These are phyloP conservation scores for Suillus weaverae DNA, from an alignment of 768 basidiomycete genomes.

Conservation along the genomic window DNA sequence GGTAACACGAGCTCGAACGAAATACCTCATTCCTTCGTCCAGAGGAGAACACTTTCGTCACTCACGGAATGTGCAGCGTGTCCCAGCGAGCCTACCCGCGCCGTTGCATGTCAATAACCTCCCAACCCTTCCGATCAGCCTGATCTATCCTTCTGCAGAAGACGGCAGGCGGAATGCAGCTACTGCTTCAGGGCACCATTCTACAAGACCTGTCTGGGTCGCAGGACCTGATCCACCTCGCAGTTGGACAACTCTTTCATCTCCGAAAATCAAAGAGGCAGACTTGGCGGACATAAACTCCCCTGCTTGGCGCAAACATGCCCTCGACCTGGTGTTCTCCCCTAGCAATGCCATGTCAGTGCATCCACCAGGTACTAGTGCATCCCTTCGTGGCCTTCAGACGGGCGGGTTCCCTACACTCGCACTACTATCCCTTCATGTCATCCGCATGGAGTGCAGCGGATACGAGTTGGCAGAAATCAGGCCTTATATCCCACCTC, in stretches of 20 bases:
- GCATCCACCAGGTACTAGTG: not conserved
- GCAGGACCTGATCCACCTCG: conserved; percentile 56
- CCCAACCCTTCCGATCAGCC: conserved; percentile 46
- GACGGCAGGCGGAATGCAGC: conserved; percentile 1
- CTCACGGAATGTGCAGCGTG: conserved; percentile 49
- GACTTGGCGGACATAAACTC: conserved; percentile 25
- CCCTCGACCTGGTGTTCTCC: conserved; percentile 53
- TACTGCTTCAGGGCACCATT: not conserved
- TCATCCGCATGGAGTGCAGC: conserved; percentile 42
- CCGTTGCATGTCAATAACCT: conserved; percentile 34
- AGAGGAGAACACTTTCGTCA: conserved; percentile 77
- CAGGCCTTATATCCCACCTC: conserved; percentile 52
- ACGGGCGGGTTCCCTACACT: conserved; percentile 45
- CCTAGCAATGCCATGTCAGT: not conserved
- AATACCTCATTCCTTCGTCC: conserved; percentile 2
- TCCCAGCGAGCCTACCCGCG: conserved; percentile 18
- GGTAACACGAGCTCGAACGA: not conserved
- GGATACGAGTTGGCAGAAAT: conserved; percentile 48
- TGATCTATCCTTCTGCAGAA: conserved; percentile 32
- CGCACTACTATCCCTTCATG: conserved; percentile 55
- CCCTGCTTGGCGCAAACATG: conserved; percentile 51
- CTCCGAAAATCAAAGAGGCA: conserved; percentile 7
- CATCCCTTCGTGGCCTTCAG: conserved; percentile 13
- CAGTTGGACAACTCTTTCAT: conserved; percentile 50
- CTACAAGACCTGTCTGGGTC: conserved; percentile 19